Evolutionary conservation across 2,329 filamentous ascomycete species (phyloP), one percentile per base, ranked within the genome.

Genomic region (Rosellinia necatrix): DNA sequence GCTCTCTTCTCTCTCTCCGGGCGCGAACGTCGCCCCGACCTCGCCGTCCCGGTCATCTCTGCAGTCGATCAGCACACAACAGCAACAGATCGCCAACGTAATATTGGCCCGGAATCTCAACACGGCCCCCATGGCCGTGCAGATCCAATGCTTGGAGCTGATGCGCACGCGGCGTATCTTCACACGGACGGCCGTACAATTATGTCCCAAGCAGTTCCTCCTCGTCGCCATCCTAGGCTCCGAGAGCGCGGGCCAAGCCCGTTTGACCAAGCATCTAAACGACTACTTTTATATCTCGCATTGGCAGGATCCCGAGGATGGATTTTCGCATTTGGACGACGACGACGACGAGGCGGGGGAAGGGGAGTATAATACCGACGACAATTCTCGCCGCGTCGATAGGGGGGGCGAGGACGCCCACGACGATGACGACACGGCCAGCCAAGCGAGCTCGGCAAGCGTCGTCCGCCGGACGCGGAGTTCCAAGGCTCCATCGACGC

Each of bases 251-350:
- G 79, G 78, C 2, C 69, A 70, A 30, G 77, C 73, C 17, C 79
- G 78, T 1, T 76, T 87, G 46, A 81, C 77, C 19, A 74, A 72
- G 27, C 81, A 91, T 64, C 69, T 88, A 72, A 96, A 92, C 66
- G 91, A 97, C 56, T 85, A 90, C 61, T 88, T 97, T 63, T 91
- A 92, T 69, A 86, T 97, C 55, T 93, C 90, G 0, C 92, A 97
- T 71, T 90, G 87, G 75, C 92, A 97, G 67, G 82, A 87, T 54
- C 79, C 81, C 0, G 78, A 82, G 1, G 85, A 93, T 69, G 90
- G 88, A 0, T 88, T 92, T 59, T 80, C 86, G 4, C 89, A 94
- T 61, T 72, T 93, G 0, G 89, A 96, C 57, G 87, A 90, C 30
- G 74, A 73, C 17, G 74, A 77, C 21, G 49, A 74, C 4, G 58